Base-by-base conservation (phyloP, 176 grass and related monocot genomes). In the Avena insularis region DNA sequence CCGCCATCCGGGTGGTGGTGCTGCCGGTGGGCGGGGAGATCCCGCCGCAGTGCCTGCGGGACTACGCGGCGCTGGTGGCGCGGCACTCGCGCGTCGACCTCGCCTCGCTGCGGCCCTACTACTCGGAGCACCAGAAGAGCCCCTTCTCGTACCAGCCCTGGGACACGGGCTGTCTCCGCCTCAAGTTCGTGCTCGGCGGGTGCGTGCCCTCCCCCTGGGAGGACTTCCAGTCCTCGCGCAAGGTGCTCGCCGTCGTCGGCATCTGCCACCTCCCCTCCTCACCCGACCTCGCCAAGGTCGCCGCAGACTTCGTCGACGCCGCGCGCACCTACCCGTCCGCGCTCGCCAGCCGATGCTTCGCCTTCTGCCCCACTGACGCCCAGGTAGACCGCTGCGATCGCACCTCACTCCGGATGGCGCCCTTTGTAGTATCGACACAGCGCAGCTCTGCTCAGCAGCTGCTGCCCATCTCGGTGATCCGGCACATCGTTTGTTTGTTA, bases 81-180 rank as follows among this genome's bases (percentile, higher is more conserved):
- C 77, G 77, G 50, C 92, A 99, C 85, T 80, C 90, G 60, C 82
- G 92, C 57, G 89, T 99, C 55, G 92, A 94, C 53, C 92, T 99
- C 29, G 87, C 90, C 84, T 92, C 97, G 75, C 83, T 99, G 2
- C 86, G 90, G 59, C 92, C 92, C 59, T 99, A 93, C 97, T 99
- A 99, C 92, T 72, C 88, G 60, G 94, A 99, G 97, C 90, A 99
- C 82, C 97, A 99, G 92, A 99, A 99, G 88, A 94, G 92, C 78
- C 97, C 97, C 54, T 99, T 99, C 85, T 38, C 92, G 57, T 79
- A 79, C 64, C 97, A 99, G 87, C 97, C 97, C 5, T 99, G 97
- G 97, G 97, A 96, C 43, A 70, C 85, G 0, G 97, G 97, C 0
- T 87, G 89, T 77, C 87, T 99, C 79, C 94, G 92, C 48, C 93